phyloP scores from a whole-genome alignment of 495 filamentous ascomycete species.

The Penicillium diatomitis region DNA sequence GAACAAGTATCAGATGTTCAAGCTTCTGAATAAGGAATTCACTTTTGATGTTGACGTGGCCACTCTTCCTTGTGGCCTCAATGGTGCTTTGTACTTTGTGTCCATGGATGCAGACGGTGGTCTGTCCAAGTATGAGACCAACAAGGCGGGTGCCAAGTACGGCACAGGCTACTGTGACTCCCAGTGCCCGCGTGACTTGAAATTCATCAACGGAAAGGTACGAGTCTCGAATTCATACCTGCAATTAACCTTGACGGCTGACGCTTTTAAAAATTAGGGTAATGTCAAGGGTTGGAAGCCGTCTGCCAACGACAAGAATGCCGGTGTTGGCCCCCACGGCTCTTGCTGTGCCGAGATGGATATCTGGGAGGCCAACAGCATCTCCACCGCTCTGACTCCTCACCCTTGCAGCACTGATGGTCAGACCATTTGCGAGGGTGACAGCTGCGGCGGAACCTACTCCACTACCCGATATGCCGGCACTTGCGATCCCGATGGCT shows the following conservation, averaged over 20 bases:
- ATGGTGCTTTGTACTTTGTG: conserved; percentile 62
- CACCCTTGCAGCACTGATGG: conserved; percentile 52
- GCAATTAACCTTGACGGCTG: conserved; percentile 37
- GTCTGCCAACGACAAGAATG: conserved; percentile 49
- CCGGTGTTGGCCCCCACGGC: conserved; percentile 50
- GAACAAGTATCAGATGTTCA: conserved; percentile 50
- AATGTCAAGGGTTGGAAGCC: conserved; percentile 54
- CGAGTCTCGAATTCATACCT: too few species aligned
- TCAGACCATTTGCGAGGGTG: conserved; percentile 49
- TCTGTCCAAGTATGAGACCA: conserved; percentile 37
- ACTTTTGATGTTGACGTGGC: conserved; percentile 61
- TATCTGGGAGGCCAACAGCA: conserved; percentile 61
- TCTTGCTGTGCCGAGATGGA: conserved; percentile 70
- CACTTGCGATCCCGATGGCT: conserved; percentile 67
- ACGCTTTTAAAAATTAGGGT: background rate
- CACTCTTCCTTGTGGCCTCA: conserved; percentile 57
- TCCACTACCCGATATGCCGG: conserved; percentile 33
- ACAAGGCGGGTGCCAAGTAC: conserved; percentile 60
- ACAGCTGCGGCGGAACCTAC: conserved; percentile 45
- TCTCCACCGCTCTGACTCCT: conserved; percentile 48
- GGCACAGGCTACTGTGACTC: conserved; percentile 72
- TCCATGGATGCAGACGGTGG: conserved; percentile 59
- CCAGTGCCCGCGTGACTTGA: conserved; percentile 56
- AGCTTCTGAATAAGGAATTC: conserved; percentile 53
- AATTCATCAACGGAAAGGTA: conserved; percentile 56